A percentile compares a stretch with the other conserved stretches of the same genome.
Evolutionary conservation across 768 basidiomycete species (phyloP).

Genomic region (Chalciporus chontae): DNA sequence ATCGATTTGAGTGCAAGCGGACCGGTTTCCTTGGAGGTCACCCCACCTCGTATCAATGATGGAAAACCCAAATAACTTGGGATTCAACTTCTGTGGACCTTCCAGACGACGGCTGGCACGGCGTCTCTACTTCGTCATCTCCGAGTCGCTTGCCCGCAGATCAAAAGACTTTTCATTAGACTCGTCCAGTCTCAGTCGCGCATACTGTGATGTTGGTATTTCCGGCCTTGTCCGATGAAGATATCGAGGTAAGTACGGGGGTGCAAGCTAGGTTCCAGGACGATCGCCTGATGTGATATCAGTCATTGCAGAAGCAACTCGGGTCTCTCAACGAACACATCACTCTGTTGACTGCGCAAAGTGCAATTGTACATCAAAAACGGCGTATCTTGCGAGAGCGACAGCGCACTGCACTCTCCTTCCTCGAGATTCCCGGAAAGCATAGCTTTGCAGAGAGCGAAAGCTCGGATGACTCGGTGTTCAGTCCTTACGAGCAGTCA

Average conservation of each 20-base stretch:
- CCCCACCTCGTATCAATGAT: too few relatives aligned
- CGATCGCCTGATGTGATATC: not conserved
- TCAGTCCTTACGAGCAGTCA: constrained; percentile 11
- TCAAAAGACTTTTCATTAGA: not conserved
- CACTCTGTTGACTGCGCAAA: constrained; percentile 14
- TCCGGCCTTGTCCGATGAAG: too few relatives aligned
- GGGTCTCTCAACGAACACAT: constrained; percentile 10
- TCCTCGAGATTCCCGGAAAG: constrained; percentile 5
- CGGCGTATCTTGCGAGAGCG: constrained; percentile 14
- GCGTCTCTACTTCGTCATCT: not conserved
- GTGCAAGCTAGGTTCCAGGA: not conserved
- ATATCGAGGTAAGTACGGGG: not conserved
- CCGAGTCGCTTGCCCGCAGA: not conserved
- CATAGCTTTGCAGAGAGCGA: not conserved
- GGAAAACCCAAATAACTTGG: too few relatives aligned
- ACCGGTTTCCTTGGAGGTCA: too few relatives aligned
- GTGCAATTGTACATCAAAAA: constrained; percentile 16
- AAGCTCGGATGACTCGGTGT: not conserved
- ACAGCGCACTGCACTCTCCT: constrained; percentile 3
- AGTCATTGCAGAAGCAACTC: not conserved
- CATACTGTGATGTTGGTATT: not conserved
- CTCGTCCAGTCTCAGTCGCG: not conserved
- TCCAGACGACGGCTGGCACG: not conserved
- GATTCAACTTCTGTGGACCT: not conserved
- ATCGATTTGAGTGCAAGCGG: too few relatives aligned